Conservation (phyloP, 2,329 filamentous ascomycete genomes). For the Aspergillus carbonarius region DNA sequence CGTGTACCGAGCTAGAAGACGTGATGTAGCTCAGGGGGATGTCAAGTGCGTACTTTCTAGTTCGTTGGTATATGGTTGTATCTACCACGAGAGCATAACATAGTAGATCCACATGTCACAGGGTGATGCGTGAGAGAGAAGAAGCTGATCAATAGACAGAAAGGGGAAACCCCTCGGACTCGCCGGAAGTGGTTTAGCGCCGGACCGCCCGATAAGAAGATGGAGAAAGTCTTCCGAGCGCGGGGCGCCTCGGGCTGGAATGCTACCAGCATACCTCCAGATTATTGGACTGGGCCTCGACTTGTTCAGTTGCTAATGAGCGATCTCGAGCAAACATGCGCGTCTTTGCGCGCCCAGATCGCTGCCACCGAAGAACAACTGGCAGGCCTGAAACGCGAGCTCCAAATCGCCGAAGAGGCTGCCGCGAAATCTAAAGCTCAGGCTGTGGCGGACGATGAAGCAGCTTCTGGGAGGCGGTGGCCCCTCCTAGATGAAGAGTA, state of each 20-base stretch:
- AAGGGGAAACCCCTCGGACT: background rate
- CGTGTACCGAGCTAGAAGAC: constrained; percentile 31
- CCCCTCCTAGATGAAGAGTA: constrained; percentile 73
- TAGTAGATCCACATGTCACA: background rate
- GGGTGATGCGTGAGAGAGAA: too few species aligned
- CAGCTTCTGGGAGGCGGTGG: constrained; percentile 51
- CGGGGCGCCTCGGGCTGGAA: background rate
- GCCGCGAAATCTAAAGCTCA: constrained; percentile 17
- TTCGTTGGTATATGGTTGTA: background rate
- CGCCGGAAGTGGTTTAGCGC: constrained; percentile 6
- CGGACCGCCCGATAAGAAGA: constrained; percentile 2
- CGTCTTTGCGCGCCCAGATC: constrained; percentile 38
- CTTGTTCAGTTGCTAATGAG: constrained; percentile 14
- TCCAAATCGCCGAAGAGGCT: constrained; percentile 32
- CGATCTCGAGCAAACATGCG: constrained; percentile 27
- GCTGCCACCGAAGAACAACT: constrained; percentile 38
- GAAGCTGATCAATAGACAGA: too few species aligned
- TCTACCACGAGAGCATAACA: background rate
- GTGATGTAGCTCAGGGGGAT: constrained; percentile 38
- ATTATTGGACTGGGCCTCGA: background rate
- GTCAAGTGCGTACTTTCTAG: background rate
- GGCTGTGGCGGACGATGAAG: background rate
- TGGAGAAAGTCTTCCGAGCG: constrained; percentile 1
- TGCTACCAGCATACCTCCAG: background rate
- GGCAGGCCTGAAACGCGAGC: constrained; percentile 35